A percentile compares a stretch with the other conserved stretches of the same genome.
These are phyloP conservation scores for Paratinospora sagittata DNA, from an alignment of 164 flowering plant species.

Conservation along the genomic window DNA sequence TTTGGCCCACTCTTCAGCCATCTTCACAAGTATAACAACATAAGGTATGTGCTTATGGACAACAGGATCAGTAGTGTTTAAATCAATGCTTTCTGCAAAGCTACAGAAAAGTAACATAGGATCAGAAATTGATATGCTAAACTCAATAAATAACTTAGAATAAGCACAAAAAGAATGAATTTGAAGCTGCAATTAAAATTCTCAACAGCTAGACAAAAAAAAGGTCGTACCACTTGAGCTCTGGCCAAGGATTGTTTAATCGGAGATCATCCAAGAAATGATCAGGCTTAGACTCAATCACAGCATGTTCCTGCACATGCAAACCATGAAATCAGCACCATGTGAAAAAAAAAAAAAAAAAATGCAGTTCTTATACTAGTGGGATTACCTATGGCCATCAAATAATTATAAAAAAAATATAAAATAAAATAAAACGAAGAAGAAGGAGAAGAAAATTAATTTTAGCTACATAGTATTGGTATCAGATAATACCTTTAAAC, in stretches of 20 bases:
- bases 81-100: too few relatives aligned
- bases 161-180: not conserved
- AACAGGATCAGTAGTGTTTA: too few relatives aligned
- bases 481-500: too few relatives aligned
- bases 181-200: too few relatives aligned
- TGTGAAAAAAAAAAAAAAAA: not conserved
- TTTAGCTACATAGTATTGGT: conserved; percentile 14
- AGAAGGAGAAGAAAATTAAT: not conserved
- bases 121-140: conserved; percentile 9
- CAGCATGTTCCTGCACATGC: conserved; percentile 74
- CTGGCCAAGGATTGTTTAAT: conserved; percentile 94
- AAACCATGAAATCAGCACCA: not conserved
- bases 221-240: conserved; percentile 55
- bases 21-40: too few relatives aligned
- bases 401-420: too few relatives aligned
- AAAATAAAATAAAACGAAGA: not conserved
- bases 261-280: conserved; percentile 94
- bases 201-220: too few relatives aligned
- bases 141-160: not conserved
- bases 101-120: not conserved
- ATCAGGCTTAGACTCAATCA: conserved; percentile 96
- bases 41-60: too few relatives aligned
- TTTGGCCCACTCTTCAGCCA: too few relatives aligned
- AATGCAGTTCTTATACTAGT: not conserved
- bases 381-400: not conserved